Base-by-base conservation (phyloP, 2,329 filamentous ascomycete genomes). In the Balansia obtecta region DNA sequence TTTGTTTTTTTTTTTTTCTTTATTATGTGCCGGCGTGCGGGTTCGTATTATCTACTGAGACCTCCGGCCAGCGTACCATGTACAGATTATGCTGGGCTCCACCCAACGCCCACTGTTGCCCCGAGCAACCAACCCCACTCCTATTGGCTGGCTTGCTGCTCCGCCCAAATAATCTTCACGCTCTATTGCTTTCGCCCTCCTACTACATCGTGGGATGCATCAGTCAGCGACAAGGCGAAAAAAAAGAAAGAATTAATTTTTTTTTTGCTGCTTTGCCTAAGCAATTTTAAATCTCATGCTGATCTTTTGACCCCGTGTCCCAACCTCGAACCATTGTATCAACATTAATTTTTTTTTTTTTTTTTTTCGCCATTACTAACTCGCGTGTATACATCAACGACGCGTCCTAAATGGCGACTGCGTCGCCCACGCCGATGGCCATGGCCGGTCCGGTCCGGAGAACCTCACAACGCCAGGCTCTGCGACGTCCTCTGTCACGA, bases 341-440 rank as follows among this genome's bases (percentile, higher is more conserved):
- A 41, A 22, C 30, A 15, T 30, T 6, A 15, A 9, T 57, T 68
- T 67, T 57, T 48, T 32, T 16, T 55, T 30, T 6, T 15, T 4
- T 57, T 68, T 67, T 57, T 48, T 32, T 16, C 55, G 63, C 52
- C 53, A 48, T 43, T 47, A 27, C 30, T 42, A 40, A 44, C 13
- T 44, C 30, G 40, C 18, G 47, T 33, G 27, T 46, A 40, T 51
- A 42, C 22, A 34, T 51, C 55, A 57, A 54, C 56, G 49, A 55
- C 56, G 48, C 52, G 22, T 38, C 51, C 52, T 50, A 42, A 42
- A 79, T 79, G 75, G 69, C 76, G 52, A 69, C 72, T 49, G 70
- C 68, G 55, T 80, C 77, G 57, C 77, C 76, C 50, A 80, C 77
- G 5, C 76, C 79, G 37, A 67, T 75, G 60, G 73, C 70, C 56